Base-by-base conservation (phyloP, 2,329 filamentous ascomycete species). In the Fusarium udum region DNA sequence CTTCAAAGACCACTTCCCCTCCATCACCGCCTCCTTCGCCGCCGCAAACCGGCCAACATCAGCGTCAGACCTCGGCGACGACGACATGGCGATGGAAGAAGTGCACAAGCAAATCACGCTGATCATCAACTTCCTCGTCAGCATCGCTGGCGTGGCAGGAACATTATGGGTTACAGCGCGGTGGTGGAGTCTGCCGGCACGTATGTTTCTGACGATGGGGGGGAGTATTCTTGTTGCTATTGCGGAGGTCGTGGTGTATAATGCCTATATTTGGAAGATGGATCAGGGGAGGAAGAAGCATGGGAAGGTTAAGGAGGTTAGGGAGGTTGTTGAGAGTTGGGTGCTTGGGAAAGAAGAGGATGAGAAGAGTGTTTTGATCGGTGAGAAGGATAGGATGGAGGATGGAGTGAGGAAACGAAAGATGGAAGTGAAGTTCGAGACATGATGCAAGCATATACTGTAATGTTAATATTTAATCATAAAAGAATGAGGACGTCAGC, bases 61-160 rank as follows among this genome's bases (percentile, higher is more conserved):
- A 45, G 79, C 82, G 24, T 82, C 83, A 32, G 88, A 88, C 65
- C 78, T 85, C 11, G 86, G 87, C 64, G 84, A 89, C 72, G 92
- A 94, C 70, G 91, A 92, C 4, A 84, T 92, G 6, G 91, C 90
- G 6, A 91, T 91, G 72, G 87, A 89, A 40, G 93, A 96, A 68
- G 86, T 96, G 3, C 92, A 95, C 79, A 87, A 93, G n/a, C 94
- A 96, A 78, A 84, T 96, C 64, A 91, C 93, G 46, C 86, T 98
- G 13, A 94, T 98, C 58, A 87, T 97, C 77, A 99, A 98, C 81
- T 94, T 98, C 57, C 84, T 98, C 43, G 87, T 97, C 60, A 97
- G 94, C 58, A 93, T 98, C 60, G 84, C 95, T 6, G 93, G 95
- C 49, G 93, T 92, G 57, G 92, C 91, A 6, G 90, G 88, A 6